Evolutionary conservation across 805 yeast genomes (phyloP).

Genomic region (Nematodospora valgi): DNA sequence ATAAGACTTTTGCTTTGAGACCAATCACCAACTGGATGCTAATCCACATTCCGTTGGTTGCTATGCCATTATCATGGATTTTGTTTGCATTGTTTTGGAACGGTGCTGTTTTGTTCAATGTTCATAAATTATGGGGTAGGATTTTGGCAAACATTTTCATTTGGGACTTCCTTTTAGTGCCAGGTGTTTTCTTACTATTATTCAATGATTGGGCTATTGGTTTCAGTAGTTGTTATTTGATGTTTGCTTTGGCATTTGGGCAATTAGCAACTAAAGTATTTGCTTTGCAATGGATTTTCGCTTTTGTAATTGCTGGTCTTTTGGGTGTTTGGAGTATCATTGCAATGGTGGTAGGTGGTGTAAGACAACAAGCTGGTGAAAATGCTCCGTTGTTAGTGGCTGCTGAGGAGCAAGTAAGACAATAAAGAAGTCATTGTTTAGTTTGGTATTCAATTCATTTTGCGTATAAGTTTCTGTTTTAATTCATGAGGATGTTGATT

Average conservation of each 20-base stretch:
- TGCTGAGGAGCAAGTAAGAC: conserved; percentile 1
- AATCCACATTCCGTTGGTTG: conserved; percentile 63
- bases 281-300: conserved; percentile 87
- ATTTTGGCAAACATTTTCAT: conserved; percentile 68
- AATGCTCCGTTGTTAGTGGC: conserved; percentile 37
- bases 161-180: conserved; percentile 74
- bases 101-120: conserved; percentile 72
- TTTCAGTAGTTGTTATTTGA: conserved; percentile 52
- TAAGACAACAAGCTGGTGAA: conserved; percentile 16
- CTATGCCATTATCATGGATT: conserved; percentile 74
- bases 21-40: conserved; percentile 51
- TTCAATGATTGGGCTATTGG: conserved; percentile 73
- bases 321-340: conserved; percentile 50
- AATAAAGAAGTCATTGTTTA: background rate
- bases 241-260: conserved; percentile 65
- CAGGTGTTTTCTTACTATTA: conserved; percentile 52
- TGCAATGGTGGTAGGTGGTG: conserved; percentile 38
- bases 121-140: conserved; percentile 57
- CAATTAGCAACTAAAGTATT: conserved; percentile 66
- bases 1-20: conserved; percentile 55
- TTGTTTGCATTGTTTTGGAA: conserved; percentile 78
- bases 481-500: conserved; percentile 36
- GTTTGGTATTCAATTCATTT: conserved; percentile 18
- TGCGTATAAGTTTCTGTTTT: conserved; percentile 30
- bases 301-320: conserved; percentile 59